Evolutionary conservation across 2,329 filamentous ascomycete genomes (phyloP), one percentile per base, ranked within the genome.

Genomic region (Ascochyta lentis): DNA sequence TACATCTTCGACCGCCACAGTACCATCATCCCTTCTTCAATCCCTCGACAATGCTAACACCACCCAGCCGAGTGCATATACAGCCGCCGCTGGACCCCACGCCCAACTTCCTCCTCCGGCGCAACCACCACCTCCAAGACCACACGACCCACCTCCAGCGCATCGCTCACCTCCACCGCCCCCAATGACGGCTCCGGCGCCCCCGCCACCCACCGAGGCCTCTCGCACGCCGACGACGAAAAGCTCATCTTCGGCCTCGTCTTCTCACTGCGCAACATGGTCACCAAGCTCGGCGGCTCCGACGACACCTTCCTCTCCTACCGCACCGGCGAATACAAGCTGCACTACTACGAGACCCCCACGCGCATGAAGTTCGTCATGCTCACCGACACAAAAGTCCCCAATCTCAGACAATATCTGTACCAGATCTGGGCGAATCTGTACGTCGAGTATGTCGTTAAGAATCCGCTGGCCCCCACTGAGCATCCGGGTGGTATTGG

Each of bases 1-100:
- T 96, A 96, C 83, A 97, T 99, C 74, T 99, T 99, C 76, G 95
- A 99, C 80, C 89, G 95, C 64, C 95, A 99, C 79, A 96, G 95
- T 97, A 84, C 34, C 22, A 1, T 23, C 23, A 4, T 0, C 15
- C 2, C 19, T 19, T 19, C 19, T 19, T 19, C n/a, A 26, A 13
- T 15, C 7, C 22, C 3, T 6, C n/a, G 9, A 2, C 19, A 19
- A 19, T n/a, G 9, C 43, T 35, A 58, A 43, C 65, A 66, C 67
- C 50, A 54, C 26, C 27, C 76, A 98, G 94, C 95, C 74, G 94
- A 98, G 80, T 99, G 95, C 81, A 92, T 99, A 79, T 99, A 98
- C 86, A 89, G 88, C 75, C 90, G 91, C 69, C 87, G 88, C 73
- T 99, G 94, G 94, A 81, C 88, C 37, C 79, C 81, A 10, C 79